Conservation (phyloP, 2,329 filamentous ascomycete species). For the Neofusicoccum parvum region DNA sequence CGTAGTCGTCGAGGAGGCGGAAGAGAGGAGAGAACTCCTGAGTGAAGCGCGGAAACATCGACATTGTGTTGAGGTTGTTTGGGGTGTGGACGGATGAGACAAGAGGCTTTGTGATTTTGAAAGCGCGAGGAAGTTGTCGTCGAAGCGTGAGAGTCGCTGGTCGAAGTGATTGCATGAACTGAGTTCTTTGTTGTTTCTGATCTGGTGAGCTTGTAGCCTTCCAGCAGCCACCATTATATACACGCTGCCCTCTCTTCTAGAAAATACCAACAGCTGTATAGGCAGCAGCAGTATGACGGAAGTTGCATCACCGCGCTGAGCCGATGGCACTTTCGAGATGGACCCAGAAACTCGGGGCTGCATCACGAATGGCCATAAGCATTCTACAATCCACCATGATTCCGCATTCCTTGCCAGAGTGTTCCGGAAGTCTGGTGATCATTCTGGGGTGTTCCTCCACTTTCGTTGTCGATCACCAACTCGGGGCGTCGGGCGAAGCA, state of each 20-base stretch:
- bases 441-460: slow-evolving; percentile 13
- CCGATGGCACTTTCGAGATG: slow-evolving; percentile 11
- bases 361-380: neutral
- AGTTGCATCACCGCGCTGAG: neutral
- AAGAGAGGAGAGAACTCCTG: slow-evolving; percentile 47
- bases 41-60: slow-evolving; percentile 46
- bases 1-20: slow-evolving; percentile 52
- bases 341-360: neutral
- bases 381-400: slow-evolving; percentile 4
- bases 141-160: slow-evolving; percentile 27
- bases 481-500: no score
- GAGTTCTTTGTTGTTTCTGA: slow-evolving; percentile 24
- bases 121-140: slow-evolving; percentile 35
- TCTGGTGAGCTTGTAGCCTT: slow-evolving; percentile 29
- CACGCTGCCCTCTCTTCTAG: slow-evolving; percentile 28
- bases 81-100: slow-evolving; percentile 26
- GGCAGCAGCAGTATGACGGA: slow-evolving; percentile 2
- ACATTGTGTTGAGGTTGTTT: slow-evolving; percentile 35
- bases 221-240: slow-evolving; percentile 32
- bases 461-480: neutral
- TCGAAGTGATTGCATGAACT: slow-evolving; percentile 42
- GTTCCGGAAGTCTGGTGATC: slow-evolving; percentile 9
- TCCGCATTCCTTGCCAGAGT: neutral
- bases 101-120: slow-evolving; percentile 33
- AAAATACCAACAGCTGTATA: slow-evolving; percentile 27